These are phyloP conservation scores for Tardiomyces digboiensis DNA, from an alignment of 1,139 yeast genomes.

Conservation along the genomic window DNA sequence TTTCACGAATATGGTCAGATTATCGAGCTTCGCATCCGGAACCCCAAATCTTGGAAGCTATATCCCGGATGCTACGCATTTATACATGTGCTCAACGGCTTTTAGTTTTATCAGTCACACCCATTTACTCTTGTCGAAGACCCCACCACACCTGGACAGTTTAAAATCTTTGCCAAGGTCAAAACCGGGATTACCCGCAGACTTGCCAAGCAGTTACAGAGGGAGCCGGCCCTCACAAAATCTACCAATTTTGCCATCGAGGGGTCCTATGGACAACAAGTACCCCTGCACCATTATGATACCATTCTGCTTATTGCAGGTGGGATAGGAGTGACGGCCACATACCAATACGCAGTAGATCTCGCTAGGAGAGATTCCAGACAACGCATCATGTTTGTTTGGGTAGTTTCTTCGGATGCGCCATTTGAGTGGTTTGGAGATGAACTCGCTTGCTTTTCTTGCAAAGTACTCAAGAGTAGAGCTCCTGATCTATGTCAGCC, in stretches of 20 bases:
- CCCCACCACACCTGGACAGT: conserved; percentile 9
- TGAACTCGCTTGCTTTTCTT: background rate
- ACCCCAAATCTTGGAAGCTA: conserved; percentile 25
- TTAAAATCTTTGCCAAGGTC: conserved; percentile 26
- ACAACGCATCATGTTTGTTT: background rate
- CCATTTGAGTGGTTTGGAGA: background rate
- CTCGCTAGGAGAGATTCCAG: background rate
- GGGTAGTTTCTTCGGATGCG: background rate
- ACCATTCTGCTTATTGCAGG: conserved; percentile 45
- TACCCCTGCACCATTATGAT: conserved; percentile 41
- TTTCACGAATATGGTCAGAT: conserved; percentile 15
- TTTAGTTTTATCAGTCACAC: conserved; percentile 46
- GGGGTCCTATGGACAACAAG: conserved; percentile 47
- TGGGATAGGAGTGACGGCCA: conserved; percentile 61
- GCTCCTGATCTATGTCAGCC: background rate
- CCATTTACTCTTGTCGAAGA: conserved; percentile 36
- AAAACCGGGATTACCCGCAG: conserved; percentile 21
- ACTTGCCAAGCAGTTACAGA: conserved; percentile 6
- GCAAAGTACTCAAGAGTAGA: background rate
- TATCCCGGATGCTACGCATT: conserved; percentile 31
- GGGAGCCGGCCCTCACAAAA: conserved; percentile 6
- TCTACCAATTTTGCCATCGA: conserved; percentile 34
- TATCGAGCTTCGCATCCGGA: conserved; percentile 24
- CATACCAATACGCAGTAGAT: conserved; percentile 14
- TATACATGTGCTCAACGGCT: conserved; percentile 32